These are phyloP conservation scores for Suillus placidus DNA, from an alignment of 768 basidiomycete genomes.

Conservation along the genomic window DNA sequence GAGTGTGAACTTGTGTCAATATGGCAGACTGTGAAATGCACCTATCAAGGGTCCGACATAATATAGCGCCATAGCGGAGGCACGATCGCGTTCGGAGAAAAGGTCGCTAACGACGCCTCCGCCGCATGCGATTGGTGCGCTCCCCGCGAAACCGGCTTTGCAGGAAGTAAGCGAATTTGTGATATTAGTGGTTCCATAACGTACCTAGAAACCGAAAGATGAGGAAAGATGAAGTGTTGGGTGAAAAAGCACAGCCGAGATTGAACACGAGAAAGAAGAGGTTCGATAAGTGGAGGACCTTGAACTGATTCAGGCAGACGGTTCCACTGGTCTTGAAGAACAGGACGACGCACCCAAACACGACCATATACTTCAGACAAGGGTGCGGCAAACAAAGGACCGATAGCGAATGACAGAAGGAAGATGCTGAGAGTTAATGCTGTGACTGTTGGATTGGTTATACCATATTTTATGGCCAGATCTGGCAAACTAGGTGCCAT, in stretches of 20 bases:
- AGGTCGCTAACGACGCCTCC: conserved; percentile 69
- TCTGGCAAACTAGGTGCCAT: conserved; percentile 1
- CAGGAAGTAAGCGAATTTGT: neutral
- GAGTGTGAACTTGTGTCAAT: conserved; percentile 24
- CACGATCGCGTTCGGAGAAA: conserved; percentile 50
- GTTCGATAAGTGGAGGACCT: conserved; percentile 42
- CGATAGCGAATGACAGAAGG: neutral
- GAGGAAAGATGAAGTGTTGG: conserved; percentile 55
- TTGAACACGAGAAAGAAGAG: neutral
- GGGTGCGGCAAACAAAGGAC: neutral
- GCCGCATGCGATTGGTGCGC: conserved; percentile 65
- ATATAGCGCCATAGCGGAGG: conserved; percentile 72
- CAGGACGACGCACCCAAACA: conserved; percentile 39
- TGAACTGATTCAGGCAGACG: conserved; percentile 38
- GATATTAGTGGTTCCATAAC: neutral
- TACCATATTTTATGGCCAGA: neutral
- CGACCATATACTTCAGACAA: conserved; percentile 36
- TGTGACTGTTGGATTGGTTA: neutral
- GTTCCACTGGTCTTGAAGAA: neutral
- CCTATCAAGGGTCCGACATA: conserved; percentile 66
- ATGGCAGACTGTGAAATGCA: conserved; percentile 11
- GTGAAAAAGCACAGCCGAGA: conserved; percentile 60
- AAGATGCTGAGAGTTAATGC: conserved; percentile 1
- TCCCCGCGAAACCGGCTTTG: conserved; percentile 64
- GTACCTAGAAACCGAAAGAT: conserved; percentile 72